Conservation (phyloP, 805 yeast species). For the Starmerella tilneyi region DNA sequence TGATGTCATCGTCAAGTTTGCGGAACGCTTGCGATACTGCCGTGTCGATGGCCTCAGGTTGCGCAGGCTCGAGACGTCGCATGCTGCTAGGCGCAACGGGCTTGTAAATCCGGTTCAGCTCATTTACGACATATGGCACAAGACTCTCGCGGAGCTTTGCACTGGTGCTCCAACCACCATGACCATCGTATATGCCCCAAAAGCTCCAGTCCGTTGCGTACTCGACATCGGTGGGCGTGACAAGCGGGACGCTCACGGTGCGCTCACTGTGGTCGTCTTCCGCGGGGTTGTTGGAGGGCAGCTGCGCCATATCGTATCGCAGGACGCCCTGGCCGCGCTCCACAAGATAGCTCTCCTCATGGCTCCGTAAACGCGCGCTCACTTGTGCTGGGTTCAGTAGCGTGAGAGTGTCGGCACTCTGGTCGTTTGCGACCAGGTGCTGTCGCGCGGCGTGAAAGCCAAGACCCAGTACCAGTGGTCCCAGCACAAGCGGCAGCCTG, state of each 20-base stretch:
- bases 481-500: slow-evolving; percentile 32
- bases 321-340: slow-evolving; percentile 79
- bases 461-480: slow-evolving; percentile 19
- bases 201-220: slow-evolving; percentile 72
- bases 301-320: slow-evolving; percentile 80
- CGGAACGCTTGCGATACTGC: slow-evolving; percentile 75
- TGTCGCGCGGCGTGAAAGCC: slow-evolving; percentile 18
- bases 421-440: slow-evolving; percentile 14
- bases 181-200: slow-evolving; percentile 95
- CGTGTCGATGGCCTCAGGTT: slow-evolving; percentile 58
- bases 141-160: slow-evolving; percentile 72
- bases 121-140: slow-evolving; percentile 64
- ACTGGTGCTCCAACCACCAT: slow-evolving; percentile 91
- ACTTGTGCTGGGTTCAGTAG: slow-evolving; percentile 46
- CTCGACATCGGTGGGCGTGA: slow-evolving; percentile 33
- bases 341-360: slow-evolving; percentile 70
- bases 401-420: background rate
- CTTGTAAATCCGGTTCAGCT: slow-evolving; percentile 49
- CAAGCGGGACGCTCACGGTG: slow-evolving; percentile 50
- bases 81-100: slow-evolving; percentile 40
- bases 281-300: slow-evolving; percentile 84
- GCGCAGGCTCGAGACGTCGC: slow-evolving; percentile 46
- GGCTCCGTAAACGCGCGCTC: slow-evolving; percentile 52
- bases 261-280: slow-evolving; percentile 90
- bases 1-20: slow-evolving; percentile 77